phyloP scores from a whole-genome alignment of 2,329 filamentous ascomycete species.

The Huntiella abstrusa region DNA sequence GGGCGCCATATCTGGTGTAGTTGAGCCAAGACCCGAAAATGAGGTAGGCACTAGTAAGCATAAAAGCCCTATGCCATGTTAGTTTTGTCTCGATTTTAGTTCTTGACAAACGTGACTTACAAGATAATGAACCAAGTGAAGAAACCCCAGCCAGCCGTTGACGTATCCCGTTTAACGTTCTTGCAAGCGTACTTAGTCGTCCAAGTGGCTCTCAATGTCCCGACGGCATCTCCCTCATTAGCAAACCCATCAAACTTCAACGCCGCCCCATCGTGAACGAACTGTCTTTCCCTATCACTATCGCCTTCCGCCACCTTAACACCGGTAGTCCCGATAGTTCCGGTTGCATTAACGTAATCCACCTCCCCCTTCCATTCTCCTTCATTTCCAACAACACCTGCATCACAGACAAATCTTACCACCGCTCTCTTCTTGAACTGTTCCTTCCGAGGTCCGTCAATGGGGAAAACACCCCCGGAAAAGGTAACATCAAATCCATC shows the following conservation, averaged over 20 bases:
- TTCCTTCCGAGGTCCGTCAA: constrained; percentile 30
- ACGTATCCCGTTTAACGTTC: constrained; percentile 26
- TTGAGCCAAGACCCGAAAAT: constrained; percentile 98
- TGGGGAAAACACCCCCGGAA: constrained; percentile 34
- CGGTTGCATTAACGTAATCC: constrained; percentile 24
- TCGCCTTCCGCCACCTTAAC: constrained; percentile 19
- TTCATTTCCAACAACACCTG: constrained; percentile 53
- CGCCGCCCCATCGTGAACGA: constrained; percentile 38
- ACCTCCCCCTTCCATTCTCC: constrained; percentile 41
- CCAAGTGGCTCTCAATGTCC: constrained; percentile 64
- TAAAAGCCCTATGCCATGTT: constrained; percentile 48
- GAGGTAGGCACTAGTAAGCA: constrained; percentile 70
- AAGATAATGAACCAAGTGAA: constrained; percentile 95
- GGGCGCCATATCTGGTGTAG: constrained; percentile 88
- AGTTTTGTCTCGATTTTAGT: not conserved
- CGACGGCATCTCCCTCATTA: constrained; percentile 30
- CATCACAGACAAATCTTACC: constrained; percentile 72
- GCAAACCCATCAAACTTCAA: constrained; percentile 63
- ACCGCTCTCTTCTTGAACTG: constrained; percentile 51
- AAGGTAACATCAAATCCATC: constrained; percentile 57
- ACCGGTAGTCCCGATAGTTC: not conserved
- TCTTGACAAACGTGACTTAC: constrained; percentile 32
- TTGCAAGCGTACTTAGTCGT: constrained; percentile 75
- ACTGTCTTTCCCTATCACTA: constrained; percentile 27
- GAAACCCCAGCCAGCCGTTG: constrained; percentile 60